Evolutionary conservation across 106 monocot species (phyloP), one percentile per base, ranked within the genome.

Genomic region (Cymbidium sinense): DNA sequence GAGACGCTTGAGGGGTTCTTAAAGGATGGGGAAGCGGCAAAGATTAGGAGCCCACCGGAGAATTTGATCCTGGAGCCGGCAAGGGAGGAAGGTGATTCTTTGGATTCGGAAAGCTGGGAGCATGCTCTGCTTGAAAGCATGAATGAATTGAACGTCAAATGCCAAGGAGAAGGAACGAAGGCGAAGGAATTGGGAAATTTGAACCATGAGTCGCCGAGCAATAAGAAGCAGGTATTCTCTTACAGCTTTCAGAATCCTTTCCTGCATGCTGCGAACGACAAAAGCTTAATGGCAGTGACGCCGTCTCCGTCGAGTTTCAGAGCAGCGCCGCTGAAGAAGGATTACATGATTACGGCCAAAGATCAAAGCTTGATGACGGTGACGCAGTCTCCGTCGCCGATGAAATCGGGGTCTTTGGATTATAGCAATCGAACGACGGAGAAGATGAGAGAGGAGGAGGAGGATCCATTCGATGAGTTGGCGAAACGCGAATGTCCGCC

Each of bases 1-100:
- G 64, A 77, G 0, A 85, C 75, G 15, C 64, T 94, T 3, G 78
- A 85, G 18, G 77, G 77, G 21, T 81, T 84, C 35, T 21, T 88
- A 27, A 81, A 76, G 50, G 69, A 84, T 0, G 33, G 41, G 15
- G 4, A 28, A n/a, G 67, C 29, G 67, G 69, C 30, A 20, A 36
- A 35, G 39, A 5, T 29, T 5, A 21, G 0, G 21, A 80, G 39
- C 51, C 37, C 82, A 33, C 62, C 82, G 47, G 77, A 29, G 41
- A 82, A 55, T 15, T 20, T 67, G 76, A 70, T 79, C 34, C 70
- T 74, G 13, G 35, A 25, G 2, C 4, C 55, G 15, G 6, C 76
- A 6, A 17, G 34, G 23, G 31, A 17, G 39, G n/a, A 9, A 33
- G 27, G 61, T 13, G 29, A 29, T 25, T 20, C 71, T 23, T 1